phyloP scores from a whole-genome alignment of 768 basidiomycete genomes.

The Mycena belliarum region DNA sequence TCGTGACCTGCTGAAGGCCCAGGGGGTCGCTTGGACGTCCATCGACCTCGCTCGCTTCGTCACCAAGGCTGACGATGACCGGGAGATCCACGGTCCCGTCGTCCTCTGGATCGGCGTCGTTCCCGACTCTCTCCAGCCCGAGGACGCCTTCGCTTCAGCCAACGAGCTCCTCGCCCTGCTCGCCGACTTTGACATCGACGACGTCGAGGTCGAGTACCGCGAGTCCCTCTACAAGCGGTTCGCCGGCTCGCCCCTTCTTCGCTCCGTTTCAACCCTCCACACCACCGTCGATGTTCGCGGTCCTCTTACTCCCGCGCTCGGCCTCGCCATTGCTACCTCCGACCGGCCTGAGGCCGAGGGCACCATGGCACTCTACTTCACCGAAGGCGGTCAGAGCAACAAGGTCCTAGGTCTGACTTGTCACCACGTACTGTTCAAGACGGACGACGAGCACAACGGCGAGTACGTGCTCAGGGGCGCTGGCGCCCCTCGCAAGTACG shows the following conservation, averaged over 20 bases:
- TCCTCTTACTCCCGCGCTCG: constrained; percentile 22
- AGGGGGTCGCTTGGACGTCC: constrained; percentile 30
- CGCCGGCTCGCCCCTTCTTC: constrained; percentile 15
- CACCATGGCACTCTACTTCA: constrained; percentile 34
- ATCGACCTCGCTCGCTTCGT: constrained; percentile 31
- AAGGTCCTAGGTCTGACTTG: constrained; percentile 30
- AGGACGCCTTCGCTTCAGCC: constrained; percentile 30
- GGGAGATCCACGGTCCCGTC: constrained; percentile 21
- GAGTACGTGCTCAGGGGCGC: constrained; percentile 16
- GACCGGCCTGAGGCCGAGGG: constrained; percentile 26
- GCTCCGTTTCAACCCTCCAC: neutral
- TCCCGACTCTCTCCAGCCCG: constrained; percentile 27
- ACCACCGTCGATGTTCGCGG: neutral
- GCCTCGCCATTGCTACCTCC: constrained; percentile 30
- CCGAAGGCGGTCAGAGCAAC: constrained; percentile 20
- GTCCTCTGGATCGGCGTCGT: constrained; percentile 37
- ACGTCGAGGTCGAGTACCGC: constrained; percentile 35
- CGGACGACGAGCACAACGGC: constrained; percentile 16
- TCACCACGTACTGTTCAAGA: constrained; percentile 27
- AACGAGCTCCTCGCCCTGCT: constrained; percentile 26
- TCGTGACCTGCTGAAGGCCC: neutral
- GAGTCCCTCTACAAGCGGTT: constrained; percentile 24
- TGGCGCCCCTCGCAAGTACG: constrained; percentile 22
- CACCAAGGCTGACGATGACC: too few species aligned
- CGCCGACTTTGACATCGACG: constrained; percentile 24